Base-by-base conservation (phyloP, 2,329 filamentous ascomycete genomes). In the Trichoderma koningii region DNA sequence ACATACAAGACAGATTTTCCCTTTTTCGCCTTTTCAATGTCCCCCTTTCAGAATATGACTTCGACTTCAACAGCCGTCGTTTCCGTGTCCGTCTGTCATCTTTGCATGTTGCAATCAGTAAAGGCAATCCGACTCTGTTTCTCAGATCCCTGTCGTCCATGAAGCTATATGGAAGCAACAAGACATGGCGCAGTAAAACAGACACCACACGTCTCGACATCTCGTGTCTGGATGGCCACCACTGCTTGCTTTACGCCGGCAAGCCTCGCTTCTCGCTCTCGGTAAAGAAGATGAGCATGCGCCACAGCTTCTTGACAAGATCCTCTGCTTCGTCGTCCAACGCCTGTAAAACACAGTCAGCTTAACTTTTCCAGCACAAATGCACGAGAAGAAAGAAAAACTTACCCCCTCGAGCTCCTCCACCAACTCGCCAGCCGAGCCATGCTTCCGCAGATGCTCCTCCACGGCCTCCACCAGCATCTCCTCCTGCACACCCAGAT, bases 231-330 rank as follows among this genome's bases (percentile, higher is more conserved):
- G 6, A 5, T 55, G 15, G 17, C 23, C 1, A 26, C 14, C 15
- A 50, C 7, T 7, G 19, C 19, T 23, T 30, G 12, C 21, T 53
- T 72, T 81, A 92, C 56, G 87, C 86, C 21, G 90, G 90, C 67
- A 97, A 81, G 2, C 93, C 93, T 68, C 93, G 83, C 81, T 95
- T 96, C 83, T 97, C 94, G 73, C 90, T 91, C 78, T 98, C 94
- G 6, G 92, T 95, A 73, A 94, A 97, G 86, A 97, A 98, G 73
- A 98, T 96, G 65, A 97, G 88, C 92, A 98, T 96, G 57, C 94
- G 87, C 95, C 95, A 99, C 42, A 99, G 85, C 80, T 97, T 98
- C 85, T 92, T 96, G 56, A 98, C 93, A 70, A 99, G 80, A 28
- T 91, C 89, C 76, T 97, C 93, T 12, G 93, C 93, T 74, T 98